Base-by-base conservation (phyloP, 2,329 filamentous ascomycete species). In the Hymenoscyphus repandus region DNA sequence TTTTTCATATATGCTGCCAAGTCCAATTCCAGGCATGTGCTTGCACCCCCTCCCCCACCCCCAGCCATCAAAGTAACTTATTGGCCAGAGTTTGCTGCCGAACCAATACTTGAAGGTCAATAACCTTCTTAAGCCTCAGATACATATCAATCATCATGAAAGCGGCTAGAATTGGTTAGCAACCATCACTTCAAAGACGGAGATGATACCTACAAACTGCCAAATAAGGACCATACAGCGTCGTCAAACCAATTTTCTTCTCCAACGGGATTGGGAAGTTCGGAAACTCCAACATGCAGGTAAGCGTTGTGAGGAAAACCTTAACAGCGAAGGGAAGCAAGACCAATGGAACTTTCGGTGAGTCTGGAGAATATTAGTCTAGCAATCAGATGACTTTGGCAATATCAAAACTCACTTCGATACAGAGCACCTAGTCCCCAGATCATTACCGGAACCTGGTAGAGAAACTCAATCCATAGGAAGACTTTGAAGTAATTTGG, bases 251-350 rank as follows among this genome's bases (percentile, higher is more conserved):
- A 20, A 70, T 61, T 60, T 79, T 81, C 58, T 79, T 69, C 2
- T 60, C 62, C 1, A 63, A 55, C 0, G 69, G 67, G 30, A 75
- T 70, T 42, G 66, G 63, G 79, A 83, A 87, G 55, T 70, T 72
- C 66, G 77, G 68, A 57, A 78, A 79, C 50, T 86, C 83, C 1
- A 75, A 72, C 41, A 86, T 72, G 60, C 83, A 87, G 0, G 79
- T 79, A 38, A 79, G 60, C 0, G 83, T 85, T 1, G 83, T 85
- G 49, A 86, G 55, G 33, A 74, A 78, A 0, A 80, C 78, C 60
- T 85, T 74, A 9, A 80, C 65, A 0, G 78, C 76, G 58, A 79
- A 86, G 2, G 80, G 67, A 1, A 86, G 73, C 1, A 87, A 69
- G 45, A 82, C 76, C 0, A 86, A 66, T 0, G 82, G 80, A 4